A percentile compares a stretch with the other conserved stretches of the same genome.
These are phyloP conservation scores for Pichia sp. DNA, from an alignment of 1,139 yeast genomes.

Conservation along the genomic window DNA sequence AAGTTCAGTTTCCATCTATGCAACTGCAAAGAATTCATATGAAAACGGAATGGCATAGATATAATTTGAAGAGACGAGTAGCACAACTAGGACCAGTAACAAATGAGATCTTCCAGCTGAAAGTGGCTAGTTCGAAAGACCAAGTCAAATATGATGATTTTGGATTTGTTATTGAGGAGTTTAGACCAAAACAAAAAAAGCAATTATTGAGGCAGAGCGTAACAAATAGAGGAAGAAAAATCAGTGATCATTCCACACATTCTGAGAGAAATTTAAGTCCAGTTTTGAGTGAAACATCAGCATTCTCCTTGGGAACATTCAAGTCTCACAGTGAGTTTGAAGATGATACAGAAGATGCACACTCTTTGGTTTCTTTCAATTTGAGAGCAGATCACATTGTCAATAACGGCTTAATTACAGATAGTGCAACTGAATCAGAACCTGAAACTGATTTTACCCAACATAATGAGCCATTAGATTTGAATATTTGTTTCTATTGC, in stretches of 20 bases:
- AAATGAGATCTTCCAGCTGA: constrained; percentile 41
- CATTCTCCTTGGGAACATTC: constrained; percentile 60
- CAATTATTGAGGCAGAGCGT: constrained; percentile 29
- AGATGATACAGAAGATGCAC: constrained; percentile 24
- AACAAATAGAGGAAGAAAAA: constrained; percentile 13
- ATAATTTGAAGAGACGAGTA: constrained; percentile 85
- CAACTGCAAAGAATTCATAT: constrained; percentile 83
- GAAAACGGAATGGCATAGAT: constrained; percentile 96
- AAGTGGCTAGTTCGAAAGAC: constrained; percentile 30
- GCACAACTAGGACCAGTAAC: constrained; percentile 75
- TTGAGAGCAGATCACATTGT: constrained; percentile 19
- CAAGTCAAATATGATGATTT: constrained; percentile 49
- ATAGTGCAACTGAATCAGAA: constrained; percentile 20
- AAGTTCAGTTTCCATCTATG: constrained; percentile 66
- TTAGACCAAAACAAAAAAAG: constrained; percentile 29
- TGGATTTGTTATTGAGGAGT: constrained; percentile 42
- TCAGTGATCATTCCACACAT: not conserved
- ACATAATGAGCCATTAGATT: constrained; percentile 27
- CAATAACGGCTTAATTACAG: constrained; percentile 12
- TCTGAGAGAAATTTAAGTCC: constrained; percentile 41
- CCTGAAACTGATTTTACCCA: constrained; percentile 27
- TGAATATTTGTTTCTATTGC: constrained; percentile 39
- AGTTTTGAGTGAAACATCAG: constrained; percentile 46
- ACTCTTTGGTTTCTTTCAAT: constrained; percentile 16
- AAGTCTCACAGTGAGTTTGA: constrained; percentile 20